Percentiles rank a stretch among this genome's conserved stretches.
Evolutionary conservation across 306 rosid genomes (phyloP).

Genomic region (Cucumis melo): DNA sequence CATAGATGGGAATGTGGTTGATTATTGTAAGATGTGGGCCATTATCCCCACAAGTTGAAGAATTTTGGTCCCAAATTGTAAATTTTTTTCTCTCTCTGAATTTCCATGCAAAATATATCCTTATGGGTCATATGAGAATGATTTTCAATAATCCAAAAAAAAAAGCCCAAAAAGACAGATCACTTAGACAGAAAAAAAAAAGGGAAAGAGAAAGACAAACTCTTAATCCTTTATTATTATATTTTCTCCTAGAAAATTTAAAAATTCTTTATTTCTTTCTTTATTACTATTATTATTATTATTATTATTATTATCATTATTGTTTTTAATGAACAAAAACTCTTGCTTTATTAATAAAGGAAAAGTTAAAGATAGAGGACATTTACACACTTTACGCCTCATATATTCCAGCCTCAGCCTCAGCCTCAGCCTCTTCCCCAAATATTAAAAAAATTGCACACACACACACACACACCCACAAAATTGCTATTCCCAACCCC

Average conservation of each 20-base stretch:
- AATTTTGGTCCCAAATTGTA: background rate
- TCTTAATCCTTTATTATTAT: background rate
- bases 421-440: background rate
- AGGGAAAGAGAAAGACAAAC: background rate
- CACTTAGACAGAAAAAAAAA: background rate
- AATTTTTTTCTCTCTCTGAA: background rate
- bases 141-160: no score
- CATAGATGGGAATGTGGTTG: slow-evolving; percentile 1
- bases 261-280: background rate
- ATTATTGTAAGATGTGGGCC: slow-evolving; percentile 7
- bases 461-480: background rate
- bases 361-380: slow-evolving; percentile 5
- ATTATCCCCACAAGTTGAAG: background rate
- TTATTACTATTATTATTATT: background rate
- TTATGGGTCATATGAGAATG: background rate
- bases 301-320: no score
- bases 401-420: background rate
- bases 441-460: background rate
- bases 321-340: background rate
- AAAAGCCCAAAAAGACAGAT: background rate
- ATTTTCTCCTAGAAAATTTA: background rate
- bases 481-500: background rate
- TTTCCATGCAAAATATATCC: background rate
- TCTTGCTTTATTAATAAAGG: slow-evolving; percentile 6
- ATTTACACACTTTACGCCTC: slow-evolving; percentile 6